Evolutionary conservation across 305 asterid species (phyloP).

Genomic region (Fraxinus paxiana): DNA sequence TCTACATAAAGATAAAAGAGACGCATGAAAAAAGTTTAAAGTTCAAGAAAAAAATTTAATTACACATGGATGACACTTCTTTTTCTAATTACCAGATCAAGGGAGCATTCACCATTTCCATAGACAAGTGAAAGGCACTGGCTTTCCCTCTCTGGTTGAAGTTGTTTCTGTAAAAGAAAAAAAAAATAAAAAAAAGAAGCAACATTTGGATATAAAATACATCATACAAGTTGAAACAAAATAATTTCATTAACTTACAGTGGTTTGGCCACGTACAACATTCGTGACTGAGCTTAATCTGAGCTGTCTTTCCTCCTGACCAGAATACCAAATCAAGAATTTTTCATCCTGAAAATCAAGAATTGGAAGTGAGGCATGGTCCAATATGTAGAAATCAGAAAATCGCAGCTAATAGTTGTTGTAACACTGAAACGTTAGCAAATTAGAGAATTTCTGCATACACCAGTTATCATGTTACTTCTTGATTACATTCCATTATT

Average conservation of each 20-base stretch:
- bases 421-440: background rate
- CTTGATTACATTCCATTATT: background rate
- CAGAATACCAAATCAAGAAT: conserved; percentile 44
- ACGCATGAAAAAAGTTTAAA: background rate
- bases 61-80: background rate
- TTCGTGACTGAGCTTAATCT: conserved; percentile 34
- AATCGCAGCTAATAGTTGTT: background rate
- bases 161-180: conserved; percentile 28
- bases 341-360: conserved; percentile 38
- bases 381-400: background rate
- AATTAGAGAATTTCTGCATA: background rate
- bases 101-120: conserved; percentile 35
- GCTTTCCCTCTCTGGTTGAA: conserved; percentile 36
- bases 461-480: background rate
- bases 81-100: conserved; percentile 35
- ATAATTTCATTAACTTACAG: conserved; percentile 26
- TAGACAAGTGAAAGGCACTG: conserved; percentile 41
- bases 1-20: conserved; percentile 25
- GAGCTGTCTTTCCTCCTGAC: conserved; percentile 40
- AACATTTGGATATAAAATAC: background rate
- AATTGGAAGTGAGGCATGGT: background rate
- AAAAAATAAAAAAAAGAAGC: background rate
- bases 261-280: conserved; percentile 34
- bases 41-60: background rate
- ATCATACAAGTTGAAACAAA: background rate